Percentiles rank a stretch among this genome's conserved stretches.
Conservation (phyloP, 225 moss, liverwort and hornwort genomes). For the Lunularia cruciata region DNA sequence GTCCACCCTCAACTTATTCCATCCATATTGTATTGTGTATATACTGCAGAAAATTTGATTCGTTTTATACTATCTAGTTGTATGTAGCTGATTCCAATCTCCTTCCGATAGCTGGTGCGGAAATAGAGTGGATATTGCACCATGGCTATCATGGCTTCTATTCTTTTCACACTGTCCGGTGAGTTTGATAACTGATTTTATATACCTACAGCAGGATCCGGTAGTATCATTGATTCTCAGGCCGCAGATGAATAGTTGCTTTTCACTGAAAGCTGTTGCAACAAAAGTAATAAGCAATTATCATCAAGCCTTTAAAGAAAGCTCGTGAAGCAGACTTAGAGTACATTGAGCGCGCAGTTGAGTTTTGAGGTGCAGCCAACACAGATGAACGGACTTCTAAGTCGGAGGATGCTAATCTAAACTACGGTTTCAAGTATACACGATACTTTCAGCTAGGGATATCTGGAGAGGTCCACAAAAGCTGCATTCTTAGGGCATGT, state of each 20-base stretch:
- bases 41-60: not conserved
- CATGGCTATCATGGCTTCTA: too few relatives aligned
- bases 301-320: not conserved
- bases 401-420: not conserved
- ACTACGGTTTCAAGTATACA: not conserved
- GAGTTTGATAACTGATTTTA: too few relatives aligned
- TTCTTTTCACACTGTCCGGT: too few relatives aligned
- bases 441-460: too few relatives aligned
- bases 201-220: too few relatives aligned
- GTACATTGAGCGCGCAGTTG: not conserved
- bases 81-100: not conserved
- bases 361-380: not conserved
- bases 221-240: too few relatives aligned
- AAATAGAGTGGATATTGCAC: not conserved
- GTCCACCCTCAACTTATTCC: not conserved
- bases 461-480: not conserved
- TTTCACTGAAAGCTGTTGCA: not conserved
- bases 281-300: too few relatives aligned
- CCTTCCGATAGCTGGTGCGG: too few relatives aligned
- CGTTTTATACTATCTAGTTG: not conserved
- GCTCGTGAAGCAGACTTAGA: not conserved
- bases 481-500: not conserved
- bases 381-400: not conserved
- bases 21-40: not conserved
- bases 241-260: too few relatives aligned